Base-by-base conservation (phyloP, 2,329 filamentous ascomycete species). In the Paecilomyces sp. region DNA sequence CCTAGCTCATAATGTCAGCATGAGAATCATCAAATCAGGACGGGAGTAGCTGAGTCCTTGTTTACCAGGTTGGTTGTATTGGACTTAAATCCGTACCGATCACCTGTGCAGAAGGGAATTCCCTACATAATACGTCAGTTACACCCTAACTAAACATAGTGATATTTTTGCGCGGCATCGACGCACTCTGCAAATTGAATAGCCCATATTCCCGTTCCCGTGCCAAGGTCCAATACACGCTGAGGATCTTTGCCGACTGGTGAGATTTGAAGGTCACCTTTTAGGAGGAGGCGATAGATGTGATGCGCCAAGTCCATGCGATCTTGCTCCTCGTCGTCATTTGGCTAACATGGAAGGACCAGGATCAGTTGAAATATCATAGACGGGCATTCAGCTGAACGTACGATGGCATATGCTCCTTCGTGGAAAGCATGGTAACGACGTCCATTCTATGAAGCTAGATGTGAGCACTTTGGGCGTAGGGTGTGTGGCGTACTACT, bases 351-450 rank as follows among this genome's bases (percentile, higher is more conserved):
- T n/a, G 9, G n/a, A 12, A 6, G 33, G 28, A 12, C 30, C 6
- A n/a, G 15, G 28, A 12, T 41, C 6, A n/a, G 15, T 52, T 24
- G 15, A 24, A 15, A 11, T 25, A 33, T n/a, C 3, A 12, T 8
- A 47, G 31, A 2, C 13, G 22, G 3, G 3, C 1, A 11, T 24
- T 24, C 8, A 18, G 2, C 3, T 28, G 7, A 53, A 25, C 50
- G 33, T 64, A 68, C 66, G 33, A 68, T 54, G 8, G 66, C 33
- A 62, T 67, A 68, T 62, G 64, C 63, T 6, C 67, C 67, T 55
- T 64, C 62, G n/a, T 60, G 60, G 55, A 62, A 68, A n/a, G 64
- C 61, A 47, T 69, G 64, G 54, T 69, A 69, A 36, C 67, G 62
- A 25, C 68, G 64, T 53, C 64, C 66, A 47, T 70, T 69, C 66